Conservation (phyloP, 2,329 filamentous ascomycete genomes). For the Ascochyta koolunga region DNA sequence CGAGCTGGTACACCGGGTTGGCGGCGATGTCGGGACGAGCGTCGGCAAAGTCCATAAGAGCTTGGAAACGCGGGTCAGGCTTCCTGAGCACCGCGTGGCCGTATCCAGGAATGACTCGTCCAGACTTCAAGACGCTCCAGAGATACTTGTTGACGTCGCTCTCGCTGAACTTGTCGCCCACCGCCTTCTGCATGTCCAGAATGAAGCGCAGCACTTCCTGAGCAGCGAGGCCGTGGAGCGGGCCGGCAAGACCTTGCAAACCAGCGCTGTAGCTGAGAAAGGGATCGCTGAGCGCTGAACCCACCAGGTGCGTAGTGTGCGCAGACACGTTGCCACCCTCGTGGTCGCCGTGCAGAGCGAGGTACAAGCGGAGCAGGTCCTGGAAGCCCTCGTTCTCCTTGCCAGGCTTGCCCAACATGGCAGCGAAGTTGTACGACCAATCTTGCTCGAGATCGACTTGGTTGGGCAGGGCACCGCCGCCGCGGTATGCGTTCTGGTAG, state of each 20-base stretch:
- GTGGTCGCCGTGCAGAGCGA: slow-evolving; percentile 96
- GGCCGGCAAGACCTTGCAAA: slow-evolving; percentile 93
- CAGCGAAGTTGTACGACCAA: slow-evolving; percentile 98
- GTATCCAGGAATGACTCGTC: slow-evolving; percentile 92
- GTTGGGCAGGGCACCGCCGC: slow-evolving; percentile 74
- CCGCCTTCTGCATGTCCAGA: slow-evolving; percentile 88
- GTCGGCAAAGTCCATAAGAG: slow-evolving; percentile 92
- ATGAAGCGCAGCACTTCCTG: slow-evolving; percentile 98
- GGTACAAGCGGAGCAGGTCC: slow-evolving; percentile 89
- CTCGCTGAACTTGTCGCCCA: slow-evolving; percentile 78
- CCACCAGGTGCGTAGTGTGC: slow-evolving; percentile 92
- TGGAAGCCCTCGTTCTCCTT: slow-evolving; percentile 92
- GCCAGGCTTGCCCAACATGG: slow-evolving; percentile 90
- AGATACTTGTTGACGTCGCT: slow-evolving; percentile 87
- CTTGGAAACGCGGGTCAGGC: slow-evolving; percentile 95
- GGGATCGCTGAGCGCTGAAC: slow-evolving; percentile 90
- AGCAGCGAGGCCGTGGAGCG: slow-evolving; percentile 88
- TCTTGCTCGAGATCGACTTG: slow-evolving; percentile 84
- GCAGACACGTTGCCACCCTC: slow-evolving; percentile 98
- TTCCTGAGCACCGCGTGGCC: slow-evolving; percentile 96
- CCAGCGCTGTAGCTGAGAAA: slow-evolving; percentile 97
- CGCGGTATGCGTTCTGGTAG: slow-evolving; percentile 86
- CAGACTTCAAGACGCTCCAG: slow-evolving; percentile 90
- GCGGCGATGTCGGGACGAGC: slow-evolving; percentile 81
- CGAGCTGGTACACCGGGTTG: slow-evolving; percentile 91